Base-by-base conservation (phyloP, 495 filamentous ascomycete species). In the Lepraria neglecta region DNA sequence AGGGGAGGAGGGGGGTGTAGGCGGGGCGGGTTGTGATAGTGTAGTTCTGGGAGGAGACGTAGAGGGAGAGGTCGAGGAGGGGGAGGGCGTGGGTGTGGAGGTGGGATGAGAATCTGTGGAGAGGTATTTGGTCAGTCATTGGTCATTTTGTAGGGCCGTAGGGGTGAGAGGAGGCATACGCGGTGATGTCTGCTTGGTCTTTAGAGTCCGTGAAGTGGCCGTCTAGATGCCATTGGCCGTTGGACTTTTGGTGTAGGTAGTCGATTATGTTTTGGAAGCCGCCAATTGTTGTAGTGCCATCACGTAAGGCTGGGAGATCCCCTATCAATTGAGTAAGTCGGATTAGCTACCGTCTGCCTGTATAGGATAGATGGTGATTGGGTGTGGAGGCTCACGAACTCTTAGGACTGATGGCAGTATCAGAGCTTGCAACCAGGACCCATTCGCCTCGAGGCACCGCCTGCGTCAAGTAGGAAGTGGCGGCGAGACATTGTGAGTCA, bases 31-130 rank as follows among this genome's bases (percentile, higher is more conserved):
- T 95, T 43, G 77, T 70, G 52, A 73, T 68, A 61, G 80, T 77
- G 78, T 91, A 98, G 74, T 96, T 97, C 61, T 87, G 81, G 64
- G 84, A 86, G 44, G 90, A 94, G 68, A 91, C 85, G 74, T 94
- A 97, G 65, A 98, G 86, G 56, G 83, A 91, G 66, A 92, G 83
- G 64, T 89, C 84, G 65, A 94, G 64, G 58, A 95, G 83, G 24
- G 82, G 77, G 65, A 83, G 77, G 47, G 81, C 86, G 64, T 83
- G 82, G 31, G 81, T 77, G 67, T 80, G 77, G 60, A 91, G 66
- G 70, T 87, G 88, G 60, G 87, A 79, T 62, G 77, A 76, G 70
- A 80, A 82, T 10, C 80, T 82, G 61, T 19, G 31, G 19, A 1
- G 2, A 1, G 38, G 28, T 11, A 21, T 31, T n/a, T 14, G 10